These are phyloP conservation scores for Mikania micrantha DNA, from an alignment of 129 eudicot genomes.

Conservation along the genomic window DNA sequence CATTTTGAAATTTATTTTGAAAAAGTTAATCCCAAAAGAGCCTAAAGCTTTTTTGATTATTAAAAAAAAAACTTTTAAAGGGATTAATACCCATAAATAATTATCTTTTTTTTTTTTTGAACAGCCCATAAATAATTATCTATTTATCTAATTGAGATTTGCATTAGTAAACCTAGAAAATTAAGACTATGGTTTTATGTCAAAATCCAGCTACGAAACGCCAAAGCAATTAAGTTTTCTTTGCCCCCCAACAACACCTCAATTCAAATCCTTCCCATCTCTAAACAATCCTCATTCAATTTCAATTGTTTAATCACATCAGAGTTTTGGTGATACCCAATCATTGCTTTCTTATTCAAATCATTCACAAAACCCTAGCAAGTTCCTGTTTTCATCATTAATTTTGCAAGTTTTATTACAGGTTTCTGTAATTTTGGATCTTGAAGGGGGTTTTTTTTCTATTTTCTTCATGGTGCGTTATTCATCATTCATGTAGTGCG, in stretches of 20 bases:
- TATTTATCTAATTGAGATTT: no score
- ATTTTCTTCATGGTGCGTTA: background rate
- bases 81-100: no score
- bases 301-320: background rate
- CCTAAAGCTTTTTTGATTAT: no score
- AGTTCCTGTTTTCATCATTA: background rate
- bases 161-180: no score
- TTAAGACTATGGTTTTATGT: constrained; percentile 2
- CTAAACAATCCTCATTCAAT: background rate
- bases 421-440: background rate
- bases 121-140: no score
- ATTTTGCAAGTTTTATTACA: constrained; percentile 1
- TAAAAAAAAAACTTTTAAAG: no score
- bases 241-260: constrained; percentile 1
- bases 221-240: background rate
- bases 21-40: no score
- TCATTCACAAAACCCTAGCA: constrained; percentile 8
- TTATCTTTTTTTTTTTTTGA: no score
- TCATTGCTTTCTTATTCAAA: background rate
- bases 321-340: background rate
- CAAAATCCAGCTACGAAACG: constrained; percentile 2
- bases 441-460: constrained; percentile 13
- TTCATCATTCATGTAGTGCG: background rate
- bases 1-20: no score
- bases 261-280: background rate